Conservation (phyloP, 345 rosid species). For the Camelina laxa region DNA sequence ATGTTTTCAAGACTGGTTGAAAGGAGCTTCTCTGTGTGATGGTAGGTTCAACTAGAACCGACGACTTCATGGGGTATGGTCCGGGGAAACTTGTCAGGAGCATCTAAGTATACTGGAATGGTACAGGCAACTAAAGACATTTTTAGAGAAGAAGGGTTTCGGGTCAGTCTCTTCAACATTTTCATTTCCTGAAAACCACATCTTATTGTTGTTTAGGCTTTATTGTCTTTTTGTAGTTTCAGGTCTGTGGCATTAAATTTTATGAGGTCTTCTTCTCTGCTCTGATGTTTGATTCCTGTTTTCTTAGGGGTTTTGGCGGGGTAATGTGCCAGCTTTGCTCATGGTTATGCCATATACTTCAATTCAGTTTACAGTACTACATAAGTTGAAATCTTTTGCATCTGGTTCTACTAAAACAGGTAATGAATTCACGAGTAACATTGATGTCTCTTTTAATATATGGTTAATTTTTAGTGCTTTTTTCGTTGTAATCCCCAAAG, state of each 20-base stretch:
- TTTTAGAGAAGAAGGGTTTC: constrained; percentile 89
- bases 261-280: neutral
- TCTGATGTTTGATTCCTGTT: constrained; percentile 39
- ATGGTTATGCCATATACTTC: constrained; percentile 98
- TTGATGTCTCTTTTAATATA: neutral
- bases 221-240: neutral
- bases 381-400: constrained; percentile 76
- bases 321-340: constrained; percentile 96
- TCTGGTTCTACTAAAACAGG: constrained; percentile 92
- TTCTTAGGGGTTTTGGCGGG: constrained; percentile 96
- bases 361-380: constrained; percentile 86
- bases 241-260: neutral
- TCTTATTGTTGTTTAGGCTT: neutral
- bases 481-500: neutral
- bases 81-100: constrained; percentile 49
- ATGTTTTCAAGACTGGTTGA: neutral
- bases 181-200: neutral
- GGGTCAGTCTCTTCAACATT: constrained; percentile 51
- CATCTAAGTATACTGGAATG: constrained; percentile 93
- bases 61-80: constrained; percentile 76
- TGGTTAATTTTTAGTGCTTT: neutral
- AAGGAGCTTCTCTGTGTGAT: constrained; percentile 2
- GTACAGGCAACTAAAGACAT: constrained; percentile 89
- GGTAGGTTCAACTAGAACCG: constrained; percentile 95
- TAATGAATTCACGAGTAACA: constrained; percentile 36